phyloP scores from a whole-genome alignment of 148 eudicot species.

The Bassia scoparia region DNA sequence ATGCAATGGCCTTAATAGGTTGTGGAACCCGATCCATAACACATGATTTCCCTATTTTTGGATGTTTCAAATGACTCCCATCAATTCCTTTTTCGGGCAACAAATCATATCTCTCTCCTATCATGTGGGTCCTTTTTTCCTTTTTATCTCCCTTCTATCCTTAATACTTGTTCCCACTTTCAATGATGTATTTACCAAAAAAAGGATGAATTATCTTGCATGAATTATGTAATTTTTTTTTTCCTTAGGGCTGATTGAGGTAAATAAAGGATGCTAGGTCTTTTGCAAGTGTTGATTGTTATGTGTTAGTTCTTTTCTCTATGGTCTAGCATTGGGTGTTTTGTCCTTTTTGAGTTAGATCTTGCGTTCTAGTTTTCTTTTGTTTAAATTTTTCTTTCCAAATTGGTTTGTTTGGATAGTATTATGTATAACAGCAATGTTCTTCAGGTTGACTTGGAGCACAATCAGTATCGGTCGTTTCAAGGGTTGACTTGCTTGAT shows the following conservation, averaged over 20 bases:
- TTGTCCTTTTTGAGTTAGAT: not conserved
- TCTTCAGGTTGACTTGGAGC: conserved; percentile 88
- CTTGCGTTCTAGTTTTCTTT: not conserved
- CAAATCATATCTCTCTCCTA: too few species aligned
- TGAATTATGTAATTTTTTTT: not conserved
- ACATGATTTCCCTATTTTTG: too few species aligned
- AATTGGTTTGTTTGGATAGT: not conserved
- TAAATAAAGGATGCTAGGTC: not conserved
- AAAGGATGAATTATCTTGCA: too few species aligned
- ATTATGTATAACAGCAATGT: conserved; percentile 7
- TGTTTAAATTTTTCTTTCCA: not conserved
- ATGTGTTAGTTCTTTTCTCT: not conserved
- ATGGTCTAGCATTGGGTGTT: not conserved
- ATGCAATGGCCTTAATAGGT: too few species aligned
- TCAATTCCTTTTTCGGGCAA: too few species aligned
- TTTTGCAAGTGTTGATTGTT: not conserved
- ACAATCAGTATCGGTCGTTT: conserved; percentile 88
- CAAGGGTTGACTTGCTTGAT: conserved; percentile 95
- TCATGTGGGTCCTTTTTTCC: too few species aligned
- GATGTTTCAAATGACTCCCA: too few species aligned
- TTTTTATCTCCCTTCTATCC: too few species aligned
- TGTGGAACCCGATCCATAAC: too few species aligned
- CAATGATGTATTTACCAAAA: too few species aligned
- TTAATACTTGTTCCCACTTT: too few species aligned
- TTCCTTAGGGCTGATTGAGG: not conserved